Conservation (phyloP, 192 early-diverging fungal genomes). For the Umbelopsis ramanniana region DNA sequence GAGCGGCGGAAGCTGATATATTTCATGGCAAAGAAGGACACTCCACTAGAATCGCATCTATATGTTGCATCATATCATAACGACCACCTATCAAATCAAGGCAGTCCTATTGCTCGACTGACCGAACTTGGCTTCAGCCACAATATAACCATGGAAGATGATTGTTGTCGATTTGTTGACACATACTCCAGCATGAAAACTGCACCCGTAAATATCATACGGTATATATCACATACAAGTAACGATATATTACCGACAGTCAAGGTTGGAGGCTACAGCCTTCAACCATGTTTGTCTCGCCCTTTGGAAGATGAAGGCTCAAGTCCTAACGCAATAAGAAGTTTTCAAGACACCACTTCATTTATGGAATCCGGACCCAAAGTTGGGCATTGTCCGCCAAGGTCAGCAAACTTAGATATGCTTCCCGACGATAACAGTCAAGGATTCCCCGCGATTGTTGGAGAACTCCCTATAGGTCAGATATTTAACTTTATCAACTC, state of each 20-base stretch:
- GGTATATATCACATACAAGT: slow-evolving; percentile 27
- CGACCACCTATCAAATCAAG: neutral
- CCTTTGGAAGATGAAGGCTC: neutral
- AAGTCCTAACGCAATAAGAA: neutral
- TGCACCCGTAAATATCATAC: slow-evolving; percentile 43
- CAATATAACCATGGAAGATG: slow-evolving; percentile 43
- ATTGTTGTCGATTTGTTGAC: slow-evolving; percentile 48
- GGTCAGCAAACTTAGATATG: neutral
- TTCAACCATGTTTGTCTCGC: neutral
- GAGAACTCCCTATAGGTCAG: slow-evolving; percentile 45
- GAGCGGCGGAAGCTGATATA: slow-evolving; percentile 54
- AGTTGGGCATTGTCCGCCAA: neutral
- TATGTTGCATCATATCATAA: slow-evolving; percentile 55
- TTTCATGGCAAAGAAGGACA: slow-evolving; percentile 62
- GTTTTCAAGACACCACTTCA: neutral
- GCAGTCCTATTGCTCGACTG: slow-evolving; percentile 31
- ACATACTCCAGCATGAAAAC: slow-evolving; percentile 50
- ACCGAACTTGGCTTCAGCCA: slow-evolving; percentile 58
- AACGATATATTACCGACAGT: neutral
- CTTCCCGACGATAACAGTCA: neutral
- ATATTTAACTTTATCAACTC: slow-evolving; percentile 57
- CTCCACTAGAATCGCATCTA: slow-evolving; percentile 62
- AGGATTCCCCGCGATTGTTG: neutral
- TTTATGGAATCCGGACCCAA: slow-evolving; percentile 4
- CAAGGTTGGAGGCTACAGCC: neutral